Base-by-base conservation (phyloP, 257 asterid species). In the Buddleja alternifolia region DNA sequence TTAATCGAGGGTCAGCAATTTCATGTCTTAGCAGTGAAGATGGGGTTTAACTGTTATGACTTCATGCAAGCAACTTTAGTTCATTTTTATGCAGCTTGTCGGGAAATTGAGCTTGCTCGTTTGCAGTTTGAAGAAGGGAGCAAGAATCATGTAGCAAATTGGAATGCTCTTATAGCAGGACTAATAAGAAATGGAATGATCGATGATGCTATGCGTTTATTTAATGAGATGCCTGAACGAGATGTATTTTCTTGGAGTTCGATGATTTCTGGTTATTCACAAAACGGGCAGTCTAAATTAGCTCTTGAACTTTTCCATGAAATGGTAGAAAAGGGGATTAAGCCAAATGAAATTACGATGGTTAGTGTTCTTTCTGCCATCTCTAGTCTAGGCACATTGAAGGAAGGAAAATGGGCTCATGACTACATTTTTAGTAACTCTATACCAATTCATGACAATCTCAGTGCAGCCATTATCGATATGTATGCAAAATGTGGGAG, bases 401-500 rank as follows among this genome's bases (percentile, higher is more conserved):
- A 81, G 37, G 96, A 90, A 76, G 97, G 96, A 64, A 84, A 78
- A 87, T 46, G 83, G 86, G 90, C 93, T 51, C 96, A 85, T 57
- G 90, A 85, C 50, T 93, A 81, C 79, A 80, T 93, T 29, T 14
- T 24, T 34, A 65, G 62, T 0, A 83, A 82, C 59, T 72, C 88
- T 8, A 85, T 93, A 60, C 85, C 92, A 3, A 21, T 85, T n/a
- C 85, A 62, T 51, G 96, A 90, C 70, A 89, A 88, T 70, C 71
- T 93, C 59, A 70, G 82, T 73, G 96, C 99, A 45, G 93, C 96
- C 34, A 69, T 90, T 23, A 84, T 90, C n/a, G 95, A 93, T 63
- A 90, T 93, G 99, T 90, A 93, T 71, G 95, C 99, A 44, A 90
- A 93, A 81, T 93, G 99, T 64, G 97, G 95, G 63, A 83, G 79